phyloP scores from a whole-genome alignment of 2,329 filamentous ascomycete genomes.

The Mariannaea elegans region DNA sequence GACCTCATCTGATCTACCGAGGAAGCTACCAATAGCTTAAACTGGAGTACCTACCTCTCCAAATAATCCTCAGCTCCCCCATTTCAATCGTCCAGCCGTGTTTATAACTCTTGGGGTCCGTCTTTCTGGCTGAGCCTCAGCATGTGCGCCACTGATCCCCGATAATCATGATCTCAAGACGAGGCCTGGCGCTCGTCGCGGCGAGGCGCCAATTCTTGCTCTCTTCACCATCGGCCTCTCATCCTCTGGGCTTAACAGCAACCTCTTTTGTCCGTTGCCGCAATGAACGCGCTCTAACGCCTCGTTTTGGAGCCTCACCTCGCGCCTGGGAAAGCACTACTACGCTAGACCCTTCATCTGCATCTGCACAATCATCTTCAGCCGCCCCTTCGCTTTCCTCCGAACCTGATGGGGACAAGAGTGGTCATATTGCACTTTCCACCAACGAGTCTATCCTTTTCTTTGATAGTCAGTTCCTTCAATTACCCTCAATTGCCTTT shows the following conservation, averaged over 20 bases:
- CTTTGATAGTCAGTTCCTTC: slow-evolving; percentile 75
- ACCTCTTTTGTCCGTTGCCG: slow-evolving; percentile 22
- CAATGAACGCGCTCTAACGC: slow-evolving; percentile 8
- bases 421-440: slow-evolving; percentile 81
- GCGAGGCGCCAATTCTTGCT: slow-evolving; percentile 32
- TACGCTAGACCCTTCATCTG: slow-evolving; percentile 24
- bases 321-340: slow-evolving; percentile 40
- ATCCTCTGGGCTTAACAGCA: slow-evolving; percentile 20
- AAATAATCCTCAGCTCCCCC: neutral
- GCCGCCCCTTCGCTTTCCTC: slow-evolving; percentile 19
- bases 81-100: neutral
- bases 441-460: slow-evolving; percentile 86
- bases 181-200: slow-evolving; percentile 38
- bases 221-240: slow-evolving; percentile 18
- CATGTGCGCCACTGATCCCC: slow-evolving; percentile 17
- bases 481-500: neutral
- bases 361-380: slow-evolving; percentile 2
- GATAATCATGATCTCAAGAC: slow-evolving; percentile 41
- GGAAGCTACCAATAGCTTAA: slow-evolving; percentile 10
- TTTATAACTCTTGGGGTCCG: neutral
- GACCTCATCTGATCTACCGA: slow-evolving; percentile 20
- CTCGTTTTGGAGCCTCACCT: slow-evolving; percentile 7
- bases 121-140: neutral
- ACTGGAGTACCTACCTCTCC: slow-evolving; percentile 15
- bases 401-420: slow-evolving; percentile 65